phyloP scores from a whole-genome alignment of 441 rosid genomes.

The Euphorbia celastroides region DNA sequence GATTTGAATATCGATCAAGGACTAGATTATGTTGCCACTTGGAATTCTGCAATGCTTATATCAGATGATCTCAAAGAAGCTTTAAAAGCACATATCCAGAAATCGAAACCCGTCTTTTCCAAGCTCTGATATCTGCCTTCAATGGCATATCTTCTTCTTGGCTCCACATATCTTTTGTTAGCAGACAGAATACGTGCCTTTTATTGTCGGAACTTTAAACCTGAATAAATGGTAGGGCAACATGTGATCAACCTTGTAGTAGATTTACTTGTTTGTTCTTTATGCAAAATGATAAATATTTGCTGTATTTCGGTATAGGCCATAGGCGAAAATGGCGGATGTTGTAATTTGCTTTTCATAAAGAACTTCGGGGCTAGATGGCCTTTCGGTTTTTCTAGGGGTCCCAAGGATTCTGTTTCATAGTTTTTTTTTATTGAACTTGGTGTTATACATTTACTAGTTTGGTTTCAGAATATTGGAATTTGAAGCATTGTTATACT shows the following conservation, averaged over 20 bases:
- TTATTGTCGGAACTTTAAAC: not conserved
- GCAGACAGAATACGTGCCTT: not conserved
- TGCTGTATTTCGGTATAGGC: not conserved
- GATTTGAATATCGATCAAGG: not conserved
- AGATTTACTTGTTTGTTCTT: not conserved
- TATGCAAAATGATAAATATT: not conserved
- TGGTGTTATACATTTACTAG: too few relatives aligned
- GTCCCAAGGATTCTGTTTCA: too few relatives aligned
- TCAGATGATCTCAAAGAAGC: not conserved
- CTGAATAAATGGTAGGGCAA: not conserved
- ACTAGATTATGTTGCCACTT: not conserved
- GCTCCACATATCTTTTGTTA: not conserved
- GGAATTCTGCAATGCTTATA: not conserved
- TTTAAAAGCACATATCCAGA: not conserved
- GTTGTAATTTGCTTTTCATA: too few relatives aligned
- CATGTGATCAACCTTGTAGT: not conserved
- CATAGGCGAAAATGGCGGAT: not conserved
- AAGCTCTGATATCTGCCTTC: not conserved
- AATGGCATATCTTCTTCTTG: not conserved
- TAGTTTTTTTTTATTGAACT: too few relatives aligned
- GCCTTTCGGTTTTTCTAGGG: too few relatives aligned
- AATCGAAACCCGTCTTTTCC: not conserved
- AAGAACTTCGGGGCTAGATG: too few relatives aligned
- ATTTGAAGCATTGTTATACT: too few relatives aligned
- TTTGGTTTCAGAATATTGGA: too few relatives aligned